Base-by-base conservation (phyloP, 2,329 filamentous ascomycete species). In the Cladorrhinum sp. region DNA sequence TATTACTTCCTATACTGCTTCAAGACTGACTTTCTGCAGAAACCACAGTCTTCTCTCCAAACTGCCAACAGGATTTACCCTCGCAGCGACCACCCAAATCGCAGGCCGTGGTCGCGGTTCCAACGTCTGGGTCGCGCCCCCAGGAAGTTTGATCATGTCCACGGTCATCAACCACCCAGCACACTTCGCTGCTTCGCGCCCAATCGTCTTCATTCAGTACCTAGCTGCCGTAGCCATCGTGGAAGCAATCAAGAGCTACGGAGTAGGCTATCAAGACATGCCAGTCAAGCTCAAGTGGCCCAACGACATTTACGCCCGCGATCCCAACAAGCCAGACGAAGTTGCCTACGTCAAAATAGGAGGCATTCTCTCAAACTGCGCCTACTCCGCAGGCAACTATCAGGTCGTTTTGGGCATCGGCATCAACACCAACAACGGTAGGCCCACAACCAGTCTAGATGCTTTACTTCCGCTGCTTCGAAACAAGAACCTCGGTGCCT, bases 271-370 rank as follows among this genome's bases (percentile, higher is more conserved):
- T 73, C 80, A 85, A 5, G 79, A 85, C 0, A 74, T 98, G 3
- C 90, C 91, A 0, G 82, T 99, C 45, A 92, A 90, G 72, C 77
- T 99, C 29, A 99, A 99, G 74, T 99, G 95, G 95, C 95, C 95
- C 10, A 99, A 99, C 69, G 95, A 99, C 71, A 91, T 99, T 58
- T 93, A 92, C 70, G 88, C 88, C 0, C 79, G 85, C 22, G 88
- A 92, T 69, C 90, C 83, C 5, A 78, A 74, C 57, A 80, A 79
- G 51, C 79, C 78, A 1, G 68, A 73, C 2, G 69, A 77, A 1
- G 72, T 76, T 0, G 71, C 77, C 2, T 95, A 95, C 67, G 87
- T 92, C 66, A 99, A 99, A 71, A 93, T 99, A 57, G 92, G 91
- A 57, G 95, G 95, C 5, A 95, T 99, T 64, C 82, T 98, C 2